These are phyloP conservation scores for Penicillium sp. DNA, from an alignment of 2,329 filamentous ascomycete genomes.

Conservation along the genomic window DNA sequence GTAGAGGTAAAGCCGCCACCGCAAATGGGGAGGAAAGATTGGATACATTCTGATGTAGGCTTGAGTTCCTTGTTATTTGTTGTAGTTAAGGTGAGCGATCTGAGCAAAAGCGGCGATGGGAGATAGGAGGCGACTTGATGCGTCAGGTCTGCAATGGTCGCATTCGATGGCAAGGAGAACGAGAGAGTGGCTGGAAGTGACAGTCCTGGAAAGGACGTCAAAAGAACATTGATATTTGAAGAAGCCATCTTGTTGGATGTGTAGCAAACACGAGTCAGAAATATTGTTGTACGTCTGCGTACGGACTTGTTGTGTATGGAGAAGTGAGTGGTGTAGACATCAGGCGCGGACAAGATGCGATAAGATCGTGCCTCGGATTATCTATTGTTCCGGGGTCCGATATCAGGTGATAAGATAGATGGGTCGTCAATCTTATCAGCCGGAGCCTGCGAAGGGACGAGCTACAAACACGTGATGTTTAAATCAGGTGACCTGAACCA, in stretches of 20 bases:
- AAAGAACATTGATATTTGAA: constrained; percentile 71
- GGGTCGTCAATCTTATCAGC: background rate
- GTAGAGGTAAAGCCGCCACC: constrained; percentile 53
- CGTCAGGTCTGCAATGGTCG: constrained; percentile 67
- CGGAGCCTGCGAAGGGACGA: too few relatives aligned
- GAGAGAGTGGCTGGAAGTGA: constrained; percentile 79
- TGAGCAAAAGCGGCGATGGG: constrained; percentile 58
- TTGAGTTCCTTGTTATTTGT: constrained; percentile 71
- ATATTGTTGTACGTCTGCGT: background rate
- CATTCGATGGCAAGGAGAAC: constrained; percentile 66
- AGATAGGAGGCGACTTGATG: constrained; percentile 54
- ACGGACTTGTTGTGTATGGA: background rate
- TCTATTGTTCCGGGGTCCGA: background rate
- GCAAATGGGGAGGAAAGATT: constrained; percentile 57
- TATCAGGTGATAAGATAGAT: background rate
- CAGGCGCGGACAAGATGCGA: constrained; percentile 1
- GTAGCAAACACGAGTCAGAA: background rate
- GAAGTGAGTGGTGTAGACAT: background rate
- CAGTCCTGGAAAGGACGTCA: constrained; percentile 81
- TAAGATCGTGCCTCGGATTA: constrained; percentile 17
- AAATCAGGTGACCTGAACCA: constrained; percentile 8
- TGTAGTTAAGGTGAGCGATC: constrained; percentile 73
- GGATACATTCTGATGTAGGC: constrained; percentile 53
- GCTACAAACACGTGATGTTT: background rate
- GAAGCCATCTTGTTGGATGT: constrained; percentile 51